Conservation (phyloP, 352 stramenopile species). For the Phytopythium boreale region DNA sequence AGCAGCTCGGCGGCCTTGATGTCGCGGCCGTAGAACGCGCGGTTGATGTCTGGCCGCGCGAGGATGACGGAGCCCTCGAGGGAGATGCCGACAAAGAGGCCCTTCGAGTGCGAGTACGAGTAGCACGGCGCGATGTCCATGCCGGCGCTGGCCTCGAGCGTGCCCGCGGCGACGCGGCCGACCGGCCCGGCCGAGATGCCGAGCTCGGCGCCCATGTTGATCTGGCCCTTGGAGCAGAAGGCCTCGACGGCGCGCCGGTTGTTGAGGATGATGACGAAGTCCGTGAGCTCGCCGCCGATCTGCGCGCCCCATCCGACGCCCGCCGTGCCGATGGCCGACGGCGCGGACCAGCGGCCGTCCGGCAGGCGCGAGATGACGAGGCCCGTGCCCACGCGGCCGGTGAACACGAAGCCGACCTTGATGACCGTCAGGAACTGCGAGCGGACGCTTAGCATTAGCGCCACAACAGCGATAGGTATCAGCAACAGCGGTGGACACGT, state of each 20-base stretch:
- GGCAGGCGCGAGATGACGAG: conserved; percentile 91
- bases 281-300: conserved; percentile 90
- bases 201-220: conserved; percentile 91
- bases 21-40: conserved; percentile 89
- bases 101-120: conserved; percentile 91
- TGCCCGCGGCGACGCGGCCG: conserved; percentile 81
- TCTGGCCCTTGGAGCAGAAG: conserved; percentile 81
- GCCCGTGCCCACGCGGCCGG: conserved; percentile 86
- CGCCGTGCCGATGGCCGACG: conserved; percentile 92
- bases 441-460: not conserved
- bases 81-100: conserved; percentile 87
- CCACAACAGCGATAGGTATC: not conserved
- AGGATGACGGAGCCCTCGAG: conserved; percentile 90
- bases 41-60: conserved; percentile 89
- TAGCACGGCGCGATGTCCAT: conserved; percentile 88
- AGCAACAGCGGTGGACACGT: conserved; percentile 11
- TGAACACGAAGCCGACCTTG: conserved; percentile 89
- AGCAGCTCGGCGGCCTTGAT: conserved; percentile 73
- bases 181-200: conserved; percentile 86
- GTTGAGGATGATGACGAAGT: conserved; percentile 95
- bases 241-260: conserved; percentile 81
- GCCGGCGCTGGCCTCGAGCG: conserved; percentile 68
- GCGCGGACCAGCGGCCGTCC: conserved; percentile 94
- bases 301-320: conserved; percentile 90
- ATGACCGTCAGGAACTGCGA: conserved; percentile 89